phyloP scores from a whole-genome alignment of 768 basidiomycete genomes.

The Cubamyces sp. region DNA sequence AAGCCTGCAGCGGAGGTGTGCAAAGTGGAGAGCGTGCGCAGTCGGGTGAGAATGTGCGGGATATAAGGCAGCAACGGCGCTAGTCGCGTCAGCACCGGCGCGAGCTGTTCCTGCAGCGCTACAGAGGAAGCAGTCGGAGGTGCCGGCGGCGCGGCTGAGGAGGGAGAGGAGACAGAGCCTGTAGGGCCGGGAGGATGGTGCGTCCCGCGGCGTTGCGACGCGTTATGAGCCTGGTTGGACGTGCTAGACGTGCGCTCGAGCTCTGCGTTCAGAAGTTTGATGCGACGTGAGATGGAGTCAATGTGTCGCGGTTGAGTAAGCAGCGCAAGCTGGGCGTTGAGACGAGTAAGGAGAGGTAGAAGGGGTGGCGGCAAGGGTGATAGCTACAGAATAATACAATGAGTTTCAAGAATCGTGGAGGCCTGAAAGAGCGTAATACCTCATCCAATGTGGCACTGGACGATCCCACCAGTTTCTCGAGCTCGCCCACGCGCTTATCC shows the following conservation, averaged over 20 bases:
- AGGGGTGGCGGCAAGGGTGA: slow-evolving; percentile 79
- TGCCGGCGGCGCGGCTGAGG: slow-evolving; percentile 8
- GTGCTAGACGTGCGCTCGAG: slow-evolving; percentile 74
- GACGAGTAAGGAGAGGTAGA: slow-evolving; percentile 77
- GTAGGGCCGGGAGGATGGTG: slow-evolving; percentile 22
- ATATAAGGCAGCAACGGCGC: slow-evolving; percentile 78
- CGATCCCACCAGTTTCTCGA: slow-evolving; percentile 85
- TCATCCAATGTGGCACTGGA: slow-evolving; percentile 81
- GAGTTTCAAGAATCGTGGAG: neutral
- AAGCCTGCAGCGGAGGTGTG: slow-evolving; percentile 86
- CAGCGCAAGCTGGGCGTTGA: slow-evolving; percentile 84
- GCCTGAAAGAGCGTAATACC: slow-evolving; percentile 46
- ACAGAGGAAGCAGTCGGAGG: slow-evolving; percentile 30
- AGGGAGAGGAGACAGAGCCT: slow-evolving; percentile 13
- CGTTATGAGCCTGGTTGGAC: slow-evolving; percentile 47
- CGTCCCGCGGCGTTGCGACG: slow-evolving; percentile 36
- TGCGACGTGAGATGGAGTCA: slow-evolving; percentile 90
- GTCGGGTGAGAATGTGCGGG: slow-evolving; percentile 86
- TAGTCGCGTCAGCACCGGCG: slow-evolving; percentile 71
- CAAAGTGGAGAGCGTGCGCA: slow-evolving; percentile 81
- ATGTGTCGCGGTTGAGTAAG: slow-evolving; percentile 96
- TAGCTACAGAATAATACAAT: slow-evolving; percentile 43
- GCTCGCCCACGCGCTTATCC: slow-evolving; percentile 80
- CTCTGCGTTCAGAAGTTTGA: slow-evolving; percentile 91
- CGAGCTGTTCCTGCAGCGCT: slow-evolving; percentile 58